Evolutionary conservation across 1,284 basidiomycete species (phyloP).

Genomic region (Leccinum brunneo-olivaceum): DNA sequence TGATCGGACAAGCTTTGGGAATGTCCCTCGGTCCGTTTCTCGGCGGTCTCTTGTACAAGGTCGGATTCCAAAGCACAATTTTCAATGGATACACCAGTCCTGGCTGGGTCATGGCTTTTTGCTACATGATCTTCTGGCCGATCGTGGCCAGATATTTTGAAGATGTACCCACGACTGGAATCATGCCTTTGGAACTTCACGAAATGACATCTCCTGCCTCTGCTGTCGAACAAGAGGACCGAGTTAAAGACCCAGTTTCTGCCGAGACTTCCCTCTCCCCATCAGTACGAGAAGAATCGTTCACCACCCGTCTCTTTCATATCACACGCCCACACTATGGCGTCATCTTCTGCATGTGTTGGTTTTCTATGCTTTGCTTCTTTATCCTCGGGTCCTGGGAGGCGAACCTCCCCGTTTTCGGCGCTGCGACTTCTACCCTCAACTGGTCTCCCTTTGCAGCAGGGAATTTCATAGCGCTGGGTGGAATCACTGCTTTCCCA

Average conservation of each 20-base stretch:
- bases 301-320: no score
- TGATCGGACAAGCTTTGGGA: slow-evolving; percentile 58
- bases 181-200: slow-evolving; percentile 11
- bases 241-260: slow-evolving; percentile 1
- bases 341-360: slow-evolving; percentile 61
- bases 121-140: slow-evolving; percentile 50
- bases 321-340: slow-evolving; percentile 37
- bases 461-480: slow-evolving; percentile 67
- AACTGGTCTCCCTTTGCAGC: slow-evolving; percentile 56
- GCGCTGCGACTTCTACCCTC: slow-evolving; percentile 38
- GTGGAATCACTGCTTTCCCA: no score
- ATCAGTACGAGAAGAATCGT: slow-evolving; percentile 10
- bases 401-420: slow-evolving; percentile 63
- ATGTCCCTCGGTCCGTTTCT: slow-evolving; percentile 61
- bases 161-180: slow-evolving; percentile 36
- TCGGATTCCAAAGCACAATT: slow-evolving; percentile 44
- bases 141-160: slow-evolving; percentile 41
- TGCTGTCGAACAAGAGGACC: slow-evolving; percentile 8
- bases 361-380: slow-evolving; percentile 69
- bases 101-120: slow-evolving; percentile 51
- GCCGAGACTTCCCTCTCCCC: neutral
- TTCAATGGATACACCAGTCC: slow-evolving; percentile 63
- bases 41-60: slow-evolving; percentile 55
- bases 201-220: slow-evolving; percentile 1
- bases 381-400: slow-evolving; percentile 69